Evolutionary conservation across 306 rosid genomes (phyloP).

Genomic region (Prosopis cineraria): DNA sequence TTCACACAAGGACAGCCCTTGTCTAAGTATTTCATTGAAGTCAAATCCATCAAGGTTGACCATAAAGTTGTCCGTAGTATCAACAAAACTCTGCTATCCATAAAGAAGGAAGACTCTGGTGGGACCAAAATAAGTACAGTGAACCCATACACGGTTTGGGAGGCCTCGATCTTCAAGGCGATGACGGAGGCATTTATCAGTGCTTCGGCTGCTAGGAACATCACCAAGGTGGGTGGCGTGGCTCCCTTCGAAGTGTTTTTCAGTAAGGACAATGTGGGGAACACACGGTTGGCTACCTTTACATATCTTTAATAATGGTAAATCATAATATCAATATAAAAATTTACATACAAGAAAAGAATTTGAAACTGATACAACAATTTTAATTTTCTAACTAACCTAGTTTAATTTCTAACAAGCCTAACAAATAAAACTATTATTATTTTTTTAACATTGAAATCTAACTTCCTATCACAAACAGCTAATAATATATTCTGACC

Average conservation of each 20-base stretch:
- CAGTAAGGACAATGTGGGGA: slow-evolving; percentile 18
- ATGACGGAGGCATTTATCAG: slow-evolving; percentile 43
- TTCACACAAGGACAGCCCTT: slow-evolving; percentile 45
- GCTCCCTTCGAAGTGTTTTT: slow-evolving; percentile 57
- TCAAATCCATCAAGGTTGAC: slow-evolving; percentile 45
- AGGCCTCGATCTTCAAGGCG: slow-evolving; percentile 56
- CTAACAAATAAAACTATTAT: too few relatives aligned
- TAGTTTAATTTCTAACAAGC: too few relatives aligned
- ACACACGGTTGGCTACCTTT: slow-evolving; percentile 39
- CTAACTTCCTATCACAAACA: too few relatives aligned
- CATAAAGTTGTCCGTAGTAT: slow-evolving; percentile 20
- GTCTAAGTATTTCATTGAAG: slow-evolving; percentile 59
- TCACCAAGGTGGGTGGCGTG: slow-evolving; percentile 32
- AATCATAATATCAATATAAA: too few relatives aligned
- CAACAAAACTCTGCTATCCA: slow-evolving; percentile 46
- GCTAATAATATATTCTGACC: too few relatives aligned
- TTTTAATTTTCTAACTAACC: too few relatives aligned
- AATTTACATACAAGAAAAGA: too few relatives aligned
- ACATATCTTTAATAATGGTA: too few relatives aligned
- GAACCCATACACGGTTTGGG: slow-evolving; percentile 63
- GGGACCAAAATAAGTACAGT: slow-evolving; percentile 80
- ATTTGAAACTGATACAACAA: too few relatives aligned
- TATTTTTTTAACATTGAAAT: too few relatives aligned
- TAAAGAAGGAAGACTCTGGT: slow-evolving; percentile 50
- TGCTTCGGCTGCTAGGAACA: slow-evolving; percentile 45